phyloP scores from a whole-genome alignment of 1,139 yeast species.

The Saccharomyces pastorianus region DNA sequence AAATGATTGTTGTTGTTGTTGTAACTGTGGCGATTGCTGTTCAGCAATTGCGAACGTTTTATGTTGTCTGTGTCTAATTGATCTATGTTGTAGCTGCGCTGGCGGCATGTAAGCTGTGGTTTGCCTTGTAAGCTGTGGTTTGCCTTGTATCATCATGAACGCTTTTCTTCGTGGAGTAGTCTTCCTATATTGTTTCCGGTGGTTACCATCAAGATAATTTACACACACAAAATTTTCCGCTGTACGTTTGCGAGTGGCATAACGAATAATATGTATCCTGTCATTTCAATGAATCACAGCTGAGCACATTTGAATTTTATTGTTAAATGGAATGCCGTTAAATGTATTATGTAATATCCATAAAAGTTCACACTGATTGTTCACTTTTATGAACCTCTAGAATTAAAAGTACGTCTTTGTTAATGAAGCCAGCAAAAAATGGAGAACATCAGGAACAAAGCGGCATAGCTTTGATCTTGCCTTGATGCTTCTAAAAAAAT shows the following conservation, averaged over 20 bases:
- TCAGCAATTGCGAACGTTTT: constrained; percentile 9
- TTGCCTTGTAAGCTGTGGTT: not conserved
- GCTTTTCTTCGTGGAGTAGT: not conserved
- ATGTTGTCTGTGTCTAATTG: constrained; percentile 7
- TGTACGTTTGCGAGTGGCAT: not conserved
- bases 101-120: not conserved
- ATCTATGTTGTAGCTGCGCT: constrained; percentile 1
- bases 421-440: not conserved
- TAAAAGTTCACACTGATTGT: too few relatives aligned
- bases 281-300: not conserved
- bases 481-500: not conserved
- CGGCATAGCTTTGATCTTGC: not conserved
- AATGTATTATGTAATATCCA: not conserved
- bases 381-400: not conserved
- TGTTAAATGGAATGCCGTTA: not conserved
- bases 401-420: not conserved
- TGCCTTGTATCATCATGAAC: too few relatives aligned
- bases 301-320: too few relatives aligned
- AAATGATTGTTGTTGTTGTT: constrained; percentile 4
- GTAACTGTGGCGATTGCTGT: not conserved
- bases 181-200: not conserved
- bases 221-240: not conserved
- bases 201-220: not conserved
- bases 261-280: not conserved
- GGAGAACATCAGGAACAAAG: not conserved